Conservation (phyloP, 108 stramenopile species). For the Nitzschia palea region DNA sequence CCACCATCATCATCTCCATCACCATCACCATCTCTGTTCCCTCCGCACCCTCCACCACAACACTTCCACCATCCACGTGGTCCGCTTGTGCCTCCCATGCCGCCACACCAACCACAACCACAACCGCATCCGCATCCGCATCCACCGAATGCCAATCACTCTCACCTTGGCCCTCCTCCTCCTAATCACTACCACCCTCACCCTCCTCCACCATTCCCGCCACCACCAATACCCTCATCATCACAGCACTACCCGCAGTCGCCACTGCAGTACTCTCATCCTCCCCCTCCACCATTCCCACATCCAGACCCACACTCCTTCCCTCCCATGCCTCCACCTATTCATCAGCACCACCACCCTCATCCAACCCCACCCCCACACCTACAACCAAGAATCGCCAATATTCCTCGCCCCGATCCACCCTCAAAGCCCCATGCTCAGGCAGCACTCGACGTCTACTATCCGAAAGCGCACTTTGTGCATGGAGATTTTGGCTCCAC, state of each 20-base stretch:
- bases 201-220: not conserved
- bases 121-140: constrained; percentile 1
- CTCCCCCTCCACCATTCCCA: not conserved
- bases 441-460: constrained; percentile 8
- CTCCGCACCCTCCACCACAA: constrained; percentile 18
- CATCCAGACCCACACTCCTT: constrained; percentile 5
- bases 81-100: constrained; percentile 13
- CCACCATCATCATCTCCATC: not conserved
- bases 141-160: not conserved
- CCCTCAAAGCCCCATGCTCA: constrained; percentile 5
- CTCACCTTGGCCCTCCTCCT: too few relatives aligned
- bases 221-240: not conserved
- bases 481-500: constrained; percentile 1
- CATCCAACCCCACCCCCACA: not conserved
- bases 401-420: constrained; percentile 14
- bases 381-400: not conserved
- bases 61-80: not conserved
- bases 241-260: too few relatives aligned
- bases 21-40: constrained; percentile 2
- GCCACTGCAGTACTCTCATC: not conserved
- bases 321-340: constrained; percentile 4
- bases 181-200: not conserved
- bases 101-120: constrained; percentile 10
- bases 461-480: constrained; percentile 27
- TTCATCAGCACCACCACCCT: constrained; percentile 13